phyloP scores from a whole-genome alignment of 345 rosid species.

The Passiflora organensis region DNA sequence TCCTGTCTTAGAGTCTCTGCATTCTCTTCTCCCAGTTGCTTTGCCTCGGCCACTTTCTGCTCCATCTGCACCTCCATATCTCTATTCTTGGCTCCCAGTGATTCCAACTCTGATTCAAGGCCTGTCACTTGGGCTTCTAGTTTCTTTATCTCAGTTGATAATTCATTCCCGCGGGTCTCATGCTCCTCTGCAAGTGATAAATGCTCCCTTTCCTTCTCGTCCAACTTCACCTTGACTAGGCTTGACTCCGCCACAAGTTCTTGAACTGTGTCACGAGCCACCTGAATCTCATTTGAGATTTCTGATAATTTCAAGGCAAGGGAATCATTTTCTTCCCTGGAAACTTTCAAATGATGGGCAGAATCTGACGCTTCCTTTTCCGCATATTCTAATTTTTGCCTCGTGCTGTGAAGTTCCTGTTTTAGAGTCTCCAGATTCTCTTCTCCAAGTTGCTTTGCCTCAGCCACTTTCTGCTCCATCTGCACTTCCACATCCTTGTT shows the following conservation, averaged over 20 bases:
- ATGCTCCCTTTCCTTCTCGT: conserved; percentile 45
- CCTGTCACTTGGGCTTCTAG: neutral
- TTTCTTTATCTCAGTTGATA: neutral
- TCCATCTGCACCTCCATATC: neutral
- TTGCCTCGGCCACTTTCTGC: neutral
- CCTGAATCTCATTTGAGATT: conserved; percentile 33
- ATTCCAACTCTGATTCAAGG: neutral
- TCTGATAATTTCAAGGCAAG: conserved; percentile 24
- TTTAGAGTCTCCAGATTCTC: conserved; percentile 38
- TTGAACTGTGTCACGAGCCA: conserved; percentile 34
- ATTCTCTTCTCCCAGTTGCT: neutral
- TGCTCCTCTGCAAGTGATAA: neutral
- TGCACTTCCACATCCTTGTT: conserved; percentile 42
- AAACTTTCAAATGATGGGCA: conserved; percentile 26
- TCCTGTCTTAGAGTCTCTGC: neutral
- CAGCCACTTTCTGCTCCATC: conserved; percentile 40
- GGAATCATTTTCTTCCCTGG: conserved; percentile 49
- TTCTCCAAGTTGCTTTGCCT: conserved; percentile 39
- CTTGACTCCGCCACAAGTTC: conserved; percentile 36
- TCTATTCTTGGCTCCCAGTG: neutral
- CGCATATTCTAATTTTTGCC: conserved; percentile 58
- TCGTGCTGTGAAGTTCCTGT: conserved; percentile 37
- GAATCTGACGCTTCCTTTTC: conserved; percentile 45
- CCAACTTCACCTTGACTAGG: conserved; percentile 35
- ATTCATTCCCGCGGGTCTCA: neutral